phyloP scores from a whole-genome alignment of 306 rosid species.

The Medicago arabica region DNA sequence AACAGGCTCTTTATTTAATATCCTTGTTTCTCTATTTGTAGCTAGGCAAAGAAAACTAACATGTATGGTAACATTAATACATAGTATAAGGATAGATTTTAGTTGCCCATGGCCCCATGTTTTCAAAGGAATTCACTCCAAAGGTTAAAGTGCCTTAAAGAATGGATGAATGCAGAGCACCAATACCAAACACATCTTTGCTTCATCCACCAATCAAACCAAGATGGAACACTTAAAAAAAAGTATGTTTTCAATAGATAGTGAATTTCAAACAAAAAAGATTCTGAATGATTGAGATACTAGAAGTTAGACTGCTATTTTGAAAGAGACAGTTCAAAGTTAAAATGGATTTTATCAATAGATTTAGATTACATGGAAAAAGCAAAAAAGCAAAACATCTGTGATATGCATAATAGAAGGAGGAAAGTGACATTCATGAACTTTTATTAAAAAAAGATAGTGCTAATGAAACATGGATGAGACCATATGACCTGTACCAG shows the following conservation, averaged over 20 bases:
- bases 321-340: slow-evolving; percentile 51
- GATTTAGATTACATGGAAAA: slow-evolving; percentile 40
- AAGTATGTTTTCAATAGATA: slow-evolving; percentile 40
- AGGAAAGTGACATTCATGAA: slow-evolving; percentile 54
- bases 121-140: slow-evolving; percentile 30
- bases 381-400: slow-evolving; percentile 38
- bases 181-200: slow-evolving; percentile 16
- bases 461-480: slow-evolving; percentile 44
- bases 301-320: slow-evolving; percentile 59
- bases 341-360: slow-evolving; percentile 45
- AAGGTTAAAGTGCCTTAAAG: slow-evolving; percentile 25
- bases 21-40: neutral
- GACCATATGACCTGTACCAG: slow-evolving; percentile 48
- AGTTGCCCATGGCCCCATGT: neutral
- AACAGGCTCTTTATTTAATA: neutral
- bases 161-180: slow-evolving; percentile 10
- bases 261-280: slow-evolving; percentile 47
- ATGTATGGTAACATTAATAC: slow-evolving; percentile 7
- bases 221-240: slow-evolving; percentile 34
- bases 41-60: slow-evolving; percentile 31
- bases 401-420: slow-evolving; percentile 42
- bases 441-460: slow-evolving; percentile 45
- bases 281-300: slow-evolving; percentile 54
- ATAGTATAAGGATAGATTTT: slow-evolving; percentile 9
- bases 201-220: slow-evolving; percentile 45